phyloP scores from a whole-genome alignment of 495 filamentous ascomycete species.

The Pseudomonodictys pantanalensis region DNA sequence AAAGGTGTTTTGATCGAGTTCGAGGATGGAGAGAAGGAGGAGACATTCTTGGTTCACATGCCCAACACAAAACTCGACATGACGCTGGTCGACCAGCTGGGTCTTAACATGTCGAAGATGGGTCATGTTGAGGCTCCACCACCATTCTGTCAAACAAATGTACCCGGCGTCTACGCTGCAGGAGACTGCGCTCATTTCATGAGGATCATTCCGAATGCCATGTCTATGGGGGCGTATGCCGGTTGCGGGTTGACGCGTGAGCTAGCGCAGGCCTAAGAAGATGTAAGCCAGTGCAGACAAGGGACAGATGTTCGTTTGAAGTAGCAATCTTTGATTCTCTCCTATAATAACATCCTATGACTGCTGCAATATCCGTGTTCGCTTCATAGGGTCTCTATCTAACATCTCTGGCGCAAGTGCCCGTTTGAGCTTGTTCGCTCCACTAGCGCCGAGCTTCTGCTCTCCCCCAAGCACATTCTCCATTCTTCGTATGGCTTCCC shows the following conservation, averaged over 20 bases:
- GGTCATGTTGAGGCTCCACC: neutral
- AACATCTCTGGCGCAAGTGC: too few relatives aligned
- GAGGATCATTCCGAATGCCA: conserved; percentile 5
- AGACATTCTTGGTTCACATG: neutral
- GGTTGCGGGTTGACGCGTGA: too few relatives aligned
- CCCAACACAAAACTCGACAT: neutral
- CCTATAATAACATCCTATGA: too few relatives aligned
- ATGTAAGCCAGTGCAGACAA: neutral
- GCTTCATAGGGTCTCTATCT: too few relatives aligned
- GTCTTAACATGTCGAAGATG: neutral
- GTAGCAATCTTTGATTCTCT: too few relatives aligned
- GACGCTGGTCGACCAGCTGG: conserved; percentile 1
- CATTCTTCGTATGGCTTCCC: too few relatives aligned
- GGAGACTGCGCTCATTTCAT: neutral
- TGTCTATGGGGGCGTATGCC: too few relatives aligned
- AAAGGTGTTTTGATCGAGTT: conserved; percentile 2
- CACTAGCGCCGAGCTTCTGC: too few relatives aligned
- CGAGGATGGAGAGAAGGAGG: neutral
- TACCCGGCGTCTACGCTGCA: neutral
- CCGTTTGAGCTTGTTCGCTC: too few relatives aligned
- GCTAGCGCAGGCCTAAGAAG: neutral
- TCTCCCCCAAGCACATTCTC: too few relatives aligned
- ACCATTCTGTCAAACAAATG: neutral
- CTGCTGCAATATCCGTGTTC: too few relatives aligned
- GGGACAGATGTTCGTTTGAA: too few relatives aligned